phyloP scores from a whole-genome alignment of 1,139 yeast genomes.

The Komagataea norvegica region DNA sequence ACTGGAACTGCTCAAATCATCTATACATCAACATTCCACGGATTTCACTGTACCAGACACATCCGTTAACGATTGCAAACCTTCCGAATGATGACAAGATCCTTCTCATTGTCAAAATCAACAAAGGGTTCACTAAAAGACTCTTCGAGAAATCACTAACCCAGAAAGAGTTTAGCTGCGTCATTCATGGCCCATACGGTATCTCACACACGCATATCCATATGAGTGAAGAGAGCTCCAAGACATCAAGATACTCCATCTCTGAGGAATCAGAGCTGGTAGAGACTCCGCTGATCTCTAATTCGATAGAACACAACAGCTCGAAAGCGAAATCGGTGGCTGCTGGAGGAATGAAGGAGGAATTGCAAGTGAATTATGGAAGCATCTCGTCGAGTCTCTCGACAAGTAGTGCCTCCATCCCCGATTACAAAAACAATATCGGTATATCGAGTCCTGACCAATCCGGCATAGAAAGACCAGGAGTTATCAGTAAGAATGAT shows the following conservation, averaged over 20 bases:
- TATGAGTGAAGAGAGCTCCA: neutral
- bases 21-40: conserved; percentile 23
- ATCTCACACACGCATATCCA: conserved; percentile 17
- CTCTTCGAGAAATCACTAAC: conserved; percentile 9
- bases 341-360: neutral
- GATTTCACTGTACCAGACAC: conserved; percentile 19
- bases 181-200: conserved; percentile 27
- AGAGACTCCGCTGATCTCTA: neutral
- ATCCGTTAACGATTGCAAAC: conserved; percentile 27
- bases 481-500: neutral
- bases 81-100: conserved; percentile 13
- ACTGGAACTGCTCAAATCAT: conserved; percentile 22
- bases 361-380: conserved; percentile 3
- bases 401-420: conserved; percentile 1
- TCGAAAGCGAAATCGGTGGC: neutral
- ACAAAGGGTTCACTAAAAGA: conserved; percentile 21
- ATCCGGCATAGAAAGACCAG: too few relatives aligned
- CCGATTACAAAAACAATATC: too few relatives aligned
- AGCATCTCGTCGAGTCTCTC: conserved; percentile 4
- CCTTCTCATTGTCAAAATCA: conserved; percentile 19
- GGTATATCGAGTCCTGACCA: too few relatives aligned
- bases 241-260: neutral
- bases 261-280: conserved; percentile 3
- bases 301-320: neutral
- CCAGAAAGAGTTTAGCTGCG: conserved; percentile 14